Evolutionary conservation across 306 rosid genomes (phyloP).

Genomic region (Ziziphus jujuba): DNA sequence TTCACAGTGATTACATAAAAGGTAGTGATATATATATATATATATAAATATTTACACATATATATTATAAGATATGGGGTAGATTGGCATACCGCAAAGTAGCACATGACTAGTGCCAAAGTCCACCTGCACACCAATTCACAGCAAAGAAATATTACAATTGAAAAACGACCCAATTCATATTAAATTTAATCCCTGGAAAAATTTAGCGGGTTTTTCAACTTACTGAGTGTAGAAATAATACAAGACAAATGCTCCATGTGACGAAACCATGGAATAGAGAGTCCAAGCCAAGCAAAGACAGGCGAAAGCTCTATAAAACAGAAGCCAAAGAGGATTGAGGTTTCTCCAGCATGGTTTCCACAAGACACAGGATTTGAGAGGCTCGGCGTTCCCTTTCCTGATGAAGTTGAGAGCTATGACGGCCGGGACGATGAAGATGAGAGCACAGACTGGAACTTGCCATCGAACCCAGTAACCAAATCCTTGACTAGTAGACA

Average conservation of each 20-base stretch:
- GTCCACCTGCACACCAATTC: slow-evolving; percentile 65
- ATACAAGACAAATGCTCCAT: slow-evolving; percentile 9
- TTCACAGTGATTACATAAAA: neutral
- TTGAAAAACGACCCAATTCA: slow-evolving; percentile 2
- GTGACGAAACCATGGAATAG: slow-evolving; percentile 11
- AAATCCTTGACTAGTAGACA: neutral
- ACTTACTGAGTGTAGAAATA: slow-evolving; percentile 37
- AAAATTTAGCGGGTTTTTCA: neutral
- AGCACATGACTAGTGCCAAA: slow-evolving; percentile 56
- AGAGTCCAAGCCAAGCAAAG: slow-evolving; percentile 25
- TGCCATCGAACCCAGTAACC: slow-evolving; percentile 39
- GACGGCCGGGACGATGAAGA: slow-evolving; percentile 14
- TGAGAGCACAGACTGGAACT: slow-evolving; percentile 26
- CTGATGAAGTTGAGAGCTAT: slow-evolving; percentile 15
- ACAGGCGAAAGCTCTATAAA: slow-evolving; percentile 26
- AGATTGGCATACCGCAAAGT: slow-evolving; percentile 59
- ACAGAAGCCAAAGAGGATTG: slow-evolving; percentile 37
- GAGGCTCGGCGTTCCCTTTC: neutral
- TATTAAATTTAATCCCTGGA: neutral
- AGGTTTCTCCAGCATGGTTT: slow-evolving; percentile 30
- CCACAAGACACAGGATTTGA: slow-evolving; percentile 27
- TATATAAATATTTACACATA: too few species aligned
- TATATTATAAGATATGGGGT: neutral
- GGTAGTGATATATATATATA: neutral
- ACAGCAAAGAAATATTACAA: neutral